A percentile compares a stretch with the other conserved stretches of the same genome.
These are phyloP conservation scores for Arthrobotrys conoides DNA, from an alignment of 2,329 filamentous ascomycete genomes.

Conservation along the genomic window DNA sequence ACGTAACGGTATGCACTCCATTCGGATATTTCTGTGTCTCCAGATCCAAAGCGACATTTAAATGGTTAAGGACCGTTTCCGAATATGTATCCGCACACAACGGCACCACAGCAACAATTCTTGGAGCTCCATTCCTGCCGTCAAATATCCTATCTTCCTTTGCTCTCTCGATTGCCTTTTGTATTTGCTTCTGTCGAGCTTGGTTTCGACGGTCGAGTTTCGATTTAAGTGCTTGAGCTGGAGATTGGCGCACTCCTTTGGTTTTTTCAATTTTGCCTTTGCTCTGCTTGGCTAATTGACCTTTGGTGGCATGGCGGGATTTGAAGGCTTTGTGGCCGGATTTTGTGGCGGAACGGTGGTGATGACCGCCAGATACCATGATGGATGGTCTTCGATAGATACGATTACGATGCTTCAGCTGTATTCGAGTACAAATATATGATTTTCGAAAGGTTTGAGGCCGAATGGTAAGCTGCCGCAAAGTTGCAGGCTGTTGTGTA, in stretches of 20 bases:
- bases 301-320: conserved; percentile 89
- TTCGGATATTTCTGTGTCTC: conserved; percentile 73
- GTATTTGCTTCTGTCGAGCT: conserved; percentile 87
- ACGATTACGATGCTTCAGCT: conserved; percentile 2
- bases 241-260: conserved; percentile 86
- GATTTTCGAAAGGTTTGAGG: not conserved
- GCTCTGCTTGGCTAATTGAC: conserved; percentile 83
- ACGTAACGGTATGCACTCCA: conserved; percentile 71
- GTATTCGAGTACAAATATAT: conserved; percentile 3
- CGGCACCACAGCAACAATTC: conserved; percentile 89
- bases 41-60: conserved; percentile 86
- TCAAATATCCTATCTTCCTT: conserved; percentile 84
- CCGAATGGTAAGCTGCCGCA: not conserved
- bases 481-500: conserved; percentile 11
- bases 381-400: not conserved
- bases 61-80: conserved; percentile 75
- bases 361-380: conserved; percentile 72
- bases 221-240: conserved; percentile 96
- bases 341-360: conserved; percentile 95
- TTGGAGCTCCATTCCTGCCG: conserved; percentile 87
- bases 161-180: conserved; percentile 86
- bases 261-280: conserved; percentile 73
- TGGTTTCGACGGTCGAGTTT: conserved; percentile 96
- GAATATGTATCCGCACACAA: conserved; percentile 80
- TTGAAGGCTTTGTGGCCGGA: conserved; percentile 90